Base-by-base conservation (phyloP, 805 yeast genomes). In the Myxozyma lipomycoides region DNA sequence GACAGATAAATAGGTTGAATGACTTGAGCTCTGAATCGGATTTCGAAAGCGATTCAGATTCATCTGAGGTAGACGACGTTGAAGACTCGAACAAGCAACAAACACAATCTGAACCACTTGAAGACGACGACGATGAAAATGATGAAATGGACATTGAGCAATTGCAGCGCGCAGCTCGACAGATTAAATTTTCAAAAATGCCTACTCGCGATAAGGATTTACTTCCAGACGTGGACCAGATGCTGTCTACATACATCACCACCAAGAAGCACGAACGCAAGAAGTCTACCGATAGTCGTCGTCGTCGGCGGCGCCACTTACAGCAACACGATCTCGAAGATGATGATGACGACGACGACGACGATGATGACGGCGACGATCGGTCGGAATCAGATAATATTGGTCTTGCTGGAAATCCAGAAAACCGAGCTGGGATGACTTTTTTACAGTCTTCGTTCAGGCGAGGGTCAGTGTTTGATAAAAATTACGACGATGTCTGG, bases 141-240 rank as follows among this genome's bases (percentile, higher is more conserved):
- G 72, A 67, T 40, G 70, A 70, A 39, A 55, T 72, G n/a, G 76
- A 69, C 46, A 52, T 52, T 26, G 73, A 70, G 40, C 70, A 70
- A n/a, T 60, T 73, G 51, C 62, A 68, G 42, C 63, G 64, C 48
- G 66, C 70, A 5, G 64, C 67, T 15, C 53, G 61, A 51, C 64
- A 68, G 55, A 45, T 67, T 54, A 64, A 65, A 45, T 54, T 55
- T 34, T 48, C 62, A 4, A 51, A 40, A 49, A 60, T 43, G 60
- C 64, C 60, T 4, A 45, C 56, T 7, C 54, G 56, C 4, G 52
- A 46, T 35, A 52, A 48, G 40, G 60, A 49, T 21, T 40, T 28
- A 17, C 28, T 46, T 18, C 49, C 49, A 24, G 52, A 45, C 41
- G 51, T 40, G 23, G 50, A 49, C 45, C 61, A 43, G 43, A 39